Evolutionary conservation across 768 basidiomycete species (phyloP).

Genomic region (Asterophora lycoperdoides): DNA sequence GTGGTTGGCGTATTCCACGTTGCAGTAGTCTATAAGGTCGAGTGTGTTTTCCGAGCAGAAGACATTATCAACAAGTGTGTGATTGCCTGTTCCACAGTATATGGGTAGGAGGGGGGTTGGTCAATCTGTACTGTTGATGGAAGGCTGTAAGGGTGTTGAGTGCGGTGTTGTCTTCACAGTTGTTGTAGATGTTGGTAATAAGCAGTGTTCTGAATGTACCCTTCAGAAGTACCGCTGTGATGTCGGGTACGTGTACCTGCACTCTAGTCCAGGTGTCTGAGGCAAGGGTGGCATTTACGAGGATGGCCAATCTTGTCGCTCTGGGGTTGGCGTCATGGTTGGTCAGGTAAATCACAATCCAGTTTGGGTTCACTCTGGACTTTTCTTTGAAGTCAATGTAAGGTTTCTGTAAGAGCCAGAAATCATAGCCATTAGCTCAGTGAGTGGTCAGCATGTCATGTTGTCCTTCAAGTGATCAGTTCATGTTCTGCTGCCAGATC

Average conservation of each 20-base stretch:
- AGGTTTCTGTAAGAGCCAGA: constrained; percentile 27
- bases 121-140: neutral
- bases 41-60: too few relatives aligned
- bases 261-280: constrained; percentile 17
- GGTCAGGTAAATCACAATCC: neutral
- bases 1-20: too few relatives aligned
- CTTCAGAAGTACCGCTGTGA: too few relatives aligned
- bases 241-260: neutral
- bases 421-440: neutral
- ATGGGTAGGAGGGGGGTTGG: too few relatives aligned
- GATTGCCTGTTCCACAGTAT: too few relatives aligned
- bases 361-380: constrained; percentile 6
- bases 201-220: too few relatives aligned
- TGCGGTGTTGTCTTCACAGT: too few relatives aligned
- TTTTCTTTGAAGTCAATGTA: constrained; percentile 15
- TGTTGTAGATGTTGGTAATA: too few relatives aligned
- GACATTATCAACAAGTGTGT: too few relatives aligned
- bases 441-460: constrained; percentile 10
- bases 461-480: constrained; percentile 17
- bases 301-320: constrained; percentile 1
- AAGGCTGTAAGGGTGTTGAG: too few relatives aligned
- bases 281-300: constrained; percentile 1
- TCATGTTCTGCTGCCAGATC: constrained; percentile 22
- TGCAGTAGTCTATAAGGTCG: too few relatives aligned
- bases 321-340: neutral